Conservation (phyloP, 345 rosid species). For the Viola odorata region DNA sequence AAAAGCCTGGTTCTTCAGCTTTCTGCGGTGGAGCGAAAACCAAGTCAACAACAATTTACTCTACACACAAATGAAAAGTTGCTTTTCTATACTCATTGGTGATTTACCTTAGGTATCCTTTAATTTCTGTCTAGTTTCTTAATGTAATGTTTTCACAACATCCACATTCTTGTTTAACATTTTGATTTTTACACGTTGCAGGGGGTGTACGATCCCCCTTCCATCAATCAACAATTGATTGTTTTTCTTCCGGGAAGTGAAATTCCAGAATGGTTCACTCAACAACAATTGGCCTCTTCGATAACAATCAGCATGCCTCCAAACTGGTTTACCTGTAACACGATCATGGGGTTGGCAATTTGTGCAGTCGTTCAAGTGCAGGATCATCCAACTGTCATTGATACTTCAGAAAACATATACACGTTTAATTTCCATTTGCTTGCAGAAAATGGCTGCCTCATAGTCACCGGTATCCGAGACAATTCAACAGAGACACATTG, state of each 20-base stretch:
- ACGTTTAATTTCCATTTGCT: background rate
- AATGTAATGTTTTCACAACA: too few relatives aligned
- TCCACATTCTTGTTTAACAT: background rate
- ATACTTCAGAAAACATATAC: background rate
- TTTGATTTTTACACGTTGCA: background rate
- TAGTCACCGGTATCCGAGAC: background rate
- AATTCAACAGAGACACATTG: background rate
- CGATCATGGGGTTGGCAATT: background rate
- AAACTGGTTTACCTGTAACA: background rate
- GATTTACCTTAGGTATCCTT: background rate
- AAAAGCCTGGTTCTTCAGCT: background rate
- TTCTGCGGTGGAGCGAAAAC: background rate
- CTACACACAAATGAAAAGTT: background rate
- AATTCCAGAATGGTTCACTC: background rate
- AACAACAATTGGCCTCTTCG: background rate
- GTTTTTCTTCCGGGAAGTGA: background rate
- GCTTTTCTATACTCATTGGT: background rate
- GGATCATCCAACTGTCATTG: background rate
- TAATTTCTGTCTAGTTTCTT: too few relatives aligned
- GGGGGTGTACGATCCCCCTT: background rate
- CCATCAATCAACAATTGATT: background rate
- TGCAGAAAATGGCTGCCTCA: background rate
- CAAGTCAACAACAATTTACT: background rate
- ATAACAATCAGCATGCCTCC: background rate
- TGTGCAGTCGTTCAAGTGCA: background rate